Evolutionary conservation across 208 protist species (phyloP).

Genomic region (Trypanosoma conorhini): DNA sequence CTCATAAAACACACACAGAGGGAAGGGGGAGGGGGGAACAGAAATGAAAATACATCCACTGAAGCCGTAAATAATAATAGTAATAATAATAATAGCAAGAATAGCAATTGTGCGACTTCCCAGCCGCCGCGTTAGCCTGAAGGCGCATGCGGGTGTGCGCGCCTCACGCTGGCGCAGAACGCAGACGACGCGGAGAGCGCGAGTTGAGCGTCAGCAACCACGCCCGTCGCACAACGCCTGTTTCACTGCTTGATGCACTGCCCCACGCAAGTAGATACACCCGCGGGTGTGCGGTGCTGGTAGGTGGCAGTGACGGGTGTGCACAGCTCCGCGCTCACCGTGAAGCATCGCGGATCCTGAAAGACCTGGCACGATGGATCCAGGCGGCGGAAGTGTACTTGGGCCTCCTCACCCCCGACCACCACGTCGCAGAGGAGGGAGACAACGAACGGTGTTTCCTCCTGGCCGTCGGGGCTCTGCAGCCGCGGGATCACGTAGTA

Average conservation of each 20-base stretch:
- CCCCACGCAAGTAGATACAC: not conserved
- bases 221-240: not conserved
- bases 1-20: not conserved
- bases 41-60: not conserved
- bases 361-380: constrained; percentile 48
- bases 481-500: constrained; percentile 45
- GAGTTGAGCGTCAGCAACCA: not conserved
- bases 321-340: not conserved
- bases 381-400: constrained; percentile 8
- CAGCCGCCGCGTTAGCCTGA: not conserved
- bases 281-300: not conserved
- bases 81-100: not conserved
- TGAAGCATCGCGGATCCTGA: constrained; percentile 61
- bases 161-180: not conserved
- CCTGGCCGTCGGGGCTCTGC: not conserved
- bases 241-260: not conserved
- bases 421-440: not conserved
- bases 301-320: not conserved
- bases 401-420: not conserved
- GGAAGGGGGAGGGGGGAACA: not conserved
- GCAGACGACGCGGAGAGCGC: not conserved
- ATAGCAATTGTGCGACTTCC: not conserved
- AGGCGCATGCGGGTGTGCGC: too few species aligned
- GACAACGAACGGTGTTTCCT: constrained; percentile 11
- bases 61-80: not conserved